A percentile compares a stretch with the other conserved stretches of the same genome.
Conservation (phyloP, 2,329 filamentous ascomycete species). For the Trichoderma breve region DNA sequence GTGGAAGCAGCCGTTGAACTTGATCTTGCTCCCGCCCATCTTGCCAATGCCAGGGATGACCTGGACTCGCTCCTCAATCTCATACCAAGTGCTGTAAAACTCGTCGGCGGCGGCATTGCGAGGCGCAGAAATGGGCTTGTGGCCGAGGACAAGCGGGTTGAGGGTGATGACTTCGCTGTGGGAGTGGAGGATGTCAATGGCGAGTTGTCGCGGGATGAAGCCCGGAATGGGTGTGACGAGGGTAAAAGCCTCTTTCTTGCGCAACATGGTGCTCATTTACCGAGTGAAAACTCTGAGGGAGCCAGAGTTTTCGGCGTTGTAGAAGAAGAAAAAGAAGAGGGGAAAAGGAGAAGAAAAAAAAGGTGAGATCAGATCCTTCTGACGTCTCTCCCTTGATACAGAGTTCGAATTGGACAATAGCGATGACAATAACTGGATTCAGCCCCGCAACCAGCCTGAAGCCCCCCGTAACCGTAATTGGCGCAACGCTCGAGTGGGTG, state of each 20-base stretch:
- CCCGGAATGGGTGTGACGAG: conserved; percentile 68
- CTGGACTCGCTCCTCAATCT: conserved; percentile 68
- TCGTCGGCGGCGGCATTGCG: conserved; percentile 67
- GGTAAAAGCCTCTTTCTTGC: conserved; percentile 65
- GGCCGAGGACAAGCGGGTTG: conserved; percentile 64
- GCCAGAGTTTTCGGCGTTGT: background rate
- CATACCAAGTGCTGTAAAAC: conserved; percentile 72
- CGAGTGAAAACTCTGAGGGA: background rate
- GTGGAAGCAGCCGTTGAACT: conserved; percentile 70
- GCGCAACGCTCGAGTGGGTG: background rate
- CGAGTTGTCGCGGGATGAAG: conserved; percentile 69
- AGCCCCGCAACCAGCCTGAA: conserved; percentile 8
- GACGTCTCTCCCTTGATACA: background rate
- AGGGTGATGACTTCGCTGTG: conserved; percentile 69
- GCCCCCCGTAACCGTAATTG: conserved; percentile 11
- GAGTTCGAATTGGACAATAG: background rate
- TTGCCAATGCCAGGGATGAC: conserved; percentile 64
- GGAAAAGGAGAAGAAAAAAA: background rate
- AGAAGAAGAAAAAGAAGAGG: background rate
- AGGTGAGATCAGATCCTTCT: background rate
- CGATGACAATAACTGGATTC: conserved; percentile 3
- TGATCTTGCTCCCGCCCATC: conserved; percentile 63
- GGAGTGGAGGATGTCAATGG: conserved; percentile 69
- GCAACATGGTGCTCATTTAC: conserved; percentile 44
- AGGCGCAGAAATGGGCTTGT: conserved; percentile 63